Base-by-base conservation (phyloP, 768 basidiomycete species). In the Suillus sp. region DNA sequence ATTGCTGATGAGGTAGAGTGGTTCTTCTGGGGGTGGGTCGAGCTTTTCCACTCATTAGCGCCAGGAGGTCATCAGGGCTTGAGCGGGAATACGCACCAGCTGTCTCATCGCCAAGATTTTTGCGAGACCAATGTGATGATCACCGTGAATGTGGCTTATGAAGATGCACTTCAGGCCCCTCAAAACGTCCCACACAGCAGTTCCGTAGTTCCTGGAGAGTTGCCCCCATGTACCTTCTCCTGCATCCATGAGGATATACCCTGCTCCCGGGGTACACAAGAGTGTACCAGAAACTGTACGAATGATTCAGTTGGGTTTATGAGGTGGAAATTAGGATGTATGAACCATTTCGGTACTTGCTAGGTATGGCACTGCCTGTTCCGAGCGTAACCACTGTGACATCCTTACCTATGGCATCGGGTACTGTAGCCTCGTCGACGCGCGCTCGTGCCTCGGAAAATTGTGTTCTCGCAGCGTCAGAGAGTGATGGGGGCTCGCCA, bases 171-270 rank as follows among this genome's bases (percentile, higher is more conserved):
- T 89, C 14, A 95, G 74, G 57, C 90, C 79, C n/a, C 87, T 78
- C 59, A 95, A 78, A 16, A 89, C 80, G 14, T 85, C 71, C 81
- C 85, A 85, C 3, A 84, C 85, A 61, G 80, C 80, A 11, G 70
- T 66, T 1, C 95, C 95, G 70, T 89, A 96, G 55, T 88, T 84
- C 4, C 96, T 83, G 3, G 81, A 81, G 4, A 98, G 81, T 70
- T 98, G 96, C 1, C 95, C 95, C 83, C 90, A 91, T 0, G 95
- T 95, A 0, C 95, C 95, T 77, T 99, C 96, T 0, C 96, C 96
- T 0, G 84, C 84, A 66, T 99, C 96, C 2, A 98, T 81, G n/a
- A 98, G 77, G 38, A 97, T 77, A 64, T 84, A 87, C 0, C 93
- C 92, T 61, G 81, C 80, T 1, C 78, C 75, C 0, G 96, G 95